Evolutionary conservation across 1,284 basidiomycete species (phyloP).

Genomic region (Mrakiaceae sp.): DNA sequence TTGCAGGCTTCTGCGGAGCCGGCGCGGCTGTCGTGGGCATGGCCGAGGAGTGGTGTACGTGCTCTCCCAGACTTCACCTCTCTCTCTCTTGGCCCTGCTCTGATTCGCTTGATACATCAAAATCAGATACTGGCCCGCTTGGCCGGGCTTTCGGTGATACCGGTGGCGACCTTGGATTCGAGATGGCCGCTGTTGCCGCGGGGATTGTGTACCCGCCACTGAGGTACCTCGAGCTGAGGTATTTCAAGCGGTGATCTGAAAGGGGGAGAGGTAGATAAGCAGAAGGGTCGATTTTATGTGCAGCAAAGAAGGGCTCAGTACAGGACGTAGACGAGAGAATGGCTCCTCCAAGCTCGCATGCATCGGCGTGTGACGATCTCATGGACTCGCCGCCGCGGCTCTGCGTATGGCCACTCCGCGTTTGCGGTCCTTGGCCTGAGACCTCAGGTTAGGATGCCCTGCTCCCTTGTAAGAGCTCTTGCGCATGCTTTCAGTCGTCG

Average conservation of each 20-base stretch:
- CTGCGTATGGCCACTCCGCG: too few species aligned
- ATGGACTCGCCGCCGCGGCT: too few species aligned
- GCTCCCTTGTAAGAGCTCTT: too few species aligned
- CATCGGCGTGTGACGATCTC: too few species aligned
- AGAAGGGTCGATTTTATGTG: too few species aligned
- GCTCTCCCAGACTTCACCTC: background rate
- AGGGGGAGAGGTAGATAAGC: too few species aligned
- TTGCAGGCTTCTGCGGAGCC: constrained; percentile 41
- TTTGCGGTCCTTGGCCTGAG: too few species aligned
- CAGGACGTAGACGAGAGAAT: too few species aligned
- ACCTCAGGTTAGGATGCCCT: too few species aligned
- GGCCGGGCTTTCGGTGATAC: constrained; percentile 38
- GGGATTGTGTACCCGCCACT: constrained; percentile 25
- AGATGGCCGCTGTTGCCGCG: constrained; percentile 33
- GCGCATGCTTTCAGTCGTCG: too few species aligned
- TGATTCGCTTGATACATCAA: background rate
- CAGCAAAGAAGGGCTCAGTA: too few species aligned
- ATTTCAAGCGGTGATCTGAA: constrained; percentile 21
- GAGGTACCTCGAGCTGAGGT: constrained; percentile 24
- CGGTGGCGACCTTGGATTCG: constrained; percentile 50
- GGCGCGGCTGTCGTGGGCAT: constrained; percentile 44
- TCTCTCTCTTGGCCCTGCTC: background rate
- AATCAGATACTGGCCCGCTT: constrained; percentile 41
- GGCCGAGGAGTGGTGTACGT: constrained; percentile 31
- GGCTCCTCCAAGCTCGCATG: too few species aligned